Evolutionary conservation across 129 eudicot species (phyloP), one percentile per base, ranked within the genome.

Genomic region (Artemisia annua): DNA sequence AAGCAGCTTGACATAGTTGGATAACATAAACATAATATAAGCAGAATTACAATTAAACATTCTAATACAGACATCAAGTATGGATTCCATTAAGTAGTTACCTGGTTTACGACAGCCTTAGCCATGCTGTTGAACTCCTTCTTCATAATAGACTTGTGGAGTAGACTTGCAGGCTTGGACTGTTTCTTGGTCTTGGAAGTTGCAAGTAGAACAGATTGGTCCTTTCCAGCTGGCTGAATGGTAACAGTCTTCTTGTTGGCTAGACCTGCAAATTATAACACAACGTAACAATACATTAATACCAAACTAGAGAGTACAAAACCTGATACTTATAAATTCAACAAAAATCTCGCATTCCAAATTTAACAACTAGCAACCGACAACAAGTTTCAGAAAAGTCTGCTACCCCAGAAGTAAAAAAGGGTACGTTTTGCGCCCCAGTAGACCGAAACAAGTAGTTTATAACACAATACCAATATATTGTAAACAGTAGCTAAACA

Each of bases 41-140:
- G 9, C 20, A 53, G 4, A 20, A 32, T 32, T 13, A 2, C 3
- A 8, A 1, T 32, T 32, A 0, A 30, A 51, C n/a, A 30, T 17
- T 11, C 10, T 39, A 39, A 7, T 16, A 19, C 5, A 30, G 24
- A 0, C 28, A 26, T 28, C 16, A 7, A 39, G 24, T 3, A 43
- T 54, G 66, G 28, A 15, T 65, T 17, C 22, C 1, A 20, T 20
- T 20, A 20, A 20, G 0, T 20, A 20, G 22, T 20, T 20, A 20
- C 22, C 22, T 20, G 22, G 22, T 20, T 20, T 20, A 20, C 22
- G n/a, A 93, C 98, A 9, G 98, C 90, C 87, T 90, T 93, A 14
- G 97, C 92, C 96, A 90, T 93, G 9, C 97, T 81, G 78, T 82
- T 57, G 80, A 93, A 87, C 67, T 93, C 97, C 74, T 93, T 87